phyloP scores from a whole-genome alignment of 306 rosid genomes.

The Delonix regia region DNA sequence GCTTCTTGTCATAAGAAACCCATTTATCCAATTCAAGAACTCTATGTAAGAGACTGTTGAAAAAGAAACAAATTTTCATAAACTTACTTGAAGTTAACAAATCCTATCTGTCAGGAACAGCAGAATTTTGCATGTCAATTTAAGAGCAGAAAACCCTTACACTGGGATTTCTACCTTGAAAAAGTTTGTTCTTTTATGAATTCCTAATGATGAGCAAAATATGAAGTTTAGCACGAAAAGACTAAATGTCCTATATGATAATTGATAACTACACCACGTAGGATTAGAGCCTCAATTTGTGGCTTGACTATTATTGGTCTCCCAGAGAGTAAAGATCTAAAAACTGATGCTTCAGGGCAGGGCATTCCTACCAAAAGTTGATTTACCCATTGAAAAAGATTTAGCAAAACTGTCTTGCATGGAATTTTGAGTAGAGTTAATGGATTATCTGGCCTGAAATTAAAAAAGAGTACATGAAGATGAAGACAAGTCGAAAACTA shows the following conservation, averaged over 20 bases:
- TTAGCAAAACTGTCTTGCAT: not conserved
- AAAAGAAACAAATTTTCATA: conserved; percentile 6
- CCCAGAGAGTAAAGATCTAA: not conserved
- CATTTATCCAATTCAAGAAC: conserved; percentile 18
- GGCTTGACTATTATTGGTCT: not conserved
- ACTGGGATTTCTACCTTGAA: conserved; percentile 5
- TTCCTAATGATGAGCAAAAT: not conserved
- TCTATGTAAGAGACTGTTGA: not conserved
- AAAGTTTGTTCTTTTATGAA: not conserved
- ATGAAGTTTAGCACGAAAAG: conserved; percentile 3
- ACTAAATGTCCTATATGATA: not conserved
- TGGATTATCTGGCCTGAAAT: not conserved
- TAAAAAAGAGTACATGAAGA: not conserved
- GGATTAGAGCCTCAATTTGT: not conserved
- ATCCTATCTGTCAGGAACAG: not conserved
- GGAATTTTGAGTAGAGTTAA: not conserved
- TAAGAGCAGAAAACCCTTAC: not conserved
- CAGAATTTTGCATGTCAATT: not conserved
- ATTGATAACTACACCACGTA: not conserved
- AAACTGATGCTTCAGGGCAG: not conserved
- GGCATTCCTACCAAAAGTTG: not conserved
- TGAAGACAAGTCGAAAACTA: not conserved
- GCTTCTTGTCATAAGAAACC: not conserved
- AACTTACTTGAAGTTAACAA: not conserved
- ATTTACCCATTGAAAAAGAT: not conserved